These are phyloP conservation scores for Mortierella sp. DNA, from an alignment of 371 early-diverging fungal species.

Conservation along the genomic window DNA sequence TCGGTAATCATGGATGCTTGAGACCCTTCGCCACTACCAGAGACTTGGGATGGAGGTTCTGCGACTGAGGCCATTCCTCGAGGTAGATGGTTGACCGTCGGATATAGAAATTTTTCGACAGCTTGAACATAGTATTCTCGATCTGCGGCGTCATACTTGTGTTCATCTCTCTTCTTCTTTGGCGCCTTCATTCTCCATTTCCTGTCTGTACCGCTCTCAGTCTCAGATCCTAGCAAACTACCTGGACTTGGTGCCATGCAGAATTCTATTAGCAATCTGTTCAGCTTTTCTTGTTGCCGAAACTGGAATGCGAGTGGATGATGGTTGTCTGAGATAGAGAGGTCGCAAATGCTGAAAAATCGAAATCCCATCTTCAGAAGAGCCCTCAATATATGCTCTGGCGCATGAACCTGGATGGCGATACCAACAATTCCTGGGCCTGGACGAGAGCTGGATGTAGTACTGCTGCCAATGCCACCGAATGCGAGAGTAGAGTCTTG, in stretches of 20 bases:
- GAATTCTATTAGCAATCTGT: constrained; percentile 46
- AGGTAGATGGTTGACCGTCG: constrained; percentile 20
- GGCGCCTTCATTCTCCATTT: neutral
- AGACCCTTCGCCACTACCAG: neutral
- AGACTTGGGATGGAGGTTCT: neutral
- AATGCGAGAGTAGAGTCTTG: constrained; percentile 51
- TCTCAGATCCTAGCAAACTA: neutral
- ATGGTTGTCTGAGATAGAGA: constrained; percentile 39
- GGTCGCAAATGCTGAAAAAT: constrained; percentile 49
- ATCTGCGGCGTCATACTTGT: constrained; percentile 17
- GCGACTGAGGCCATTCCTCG: constrained; percentile 23
- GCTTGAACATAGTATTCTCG: constrained; percentile 23
- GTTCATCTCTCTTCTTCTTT: neutral
- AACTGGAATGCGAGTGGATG: constrained; percentile 48
- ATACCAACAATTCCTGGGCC: constrained; percentile 54
- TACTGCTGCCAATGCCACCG: constrained; percentile 46
- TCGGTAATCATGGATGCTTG: neutral
- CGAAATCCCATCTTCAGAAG: constrained; percentile 48
- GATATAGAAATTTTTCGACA: constrained; percentile 38
- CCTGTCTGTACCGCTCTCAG: neutral
- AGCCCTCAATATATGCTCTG: constrained; percentile 30
- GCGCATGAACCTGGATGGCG: constrained; percentile 51
- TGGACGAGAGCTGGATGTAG: constrained; percentile 50
- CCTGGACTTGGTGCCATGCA: constrained; percentile 45
- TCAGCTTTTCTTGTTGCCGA: constrained; percentile 43